Evolutionary conservation across 2,329 filamentous ascomycete species (phyloP).

Genomic region (Fusarium acutatum): DNA sequence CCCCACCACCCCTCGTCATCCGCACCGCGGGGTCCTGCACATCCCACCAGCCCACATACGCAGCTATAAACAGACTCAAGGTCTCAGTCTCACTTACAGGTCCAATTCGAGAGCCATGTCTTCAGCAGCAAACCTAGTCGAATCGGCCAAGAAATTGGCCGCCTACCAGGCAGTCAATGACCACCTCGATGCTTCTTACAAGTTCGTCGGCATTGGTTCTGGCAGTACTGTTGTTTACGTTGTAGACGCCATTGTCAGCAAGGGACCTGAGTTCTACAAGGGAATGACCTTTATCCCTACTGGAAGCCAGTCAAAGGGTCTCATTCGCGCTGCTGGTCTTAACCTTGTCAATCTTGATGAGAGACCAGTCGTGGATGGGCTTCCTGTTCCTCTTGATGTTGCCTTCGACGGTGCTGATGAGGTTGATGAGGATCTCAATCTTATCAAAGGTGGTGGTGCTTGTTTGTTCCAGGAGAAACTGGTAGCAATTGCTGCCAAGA

Average conservation of each 20-base stretch:
- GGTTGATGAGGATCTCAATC: conserved; percentile 92
- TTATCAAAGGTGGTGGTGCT: conserved; percentile 98
- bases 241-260: conserved; percentile 78
- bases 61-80: conserved; percentile 17
- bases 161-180: conserved; percentile 78
- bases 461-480: conserved; percentile 98
- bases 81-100: conserved; percentile 17
- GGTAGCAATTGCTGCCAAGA: conserved; percentile 82
- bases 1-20: conserved; percentile 27
- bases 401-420: conserved; percentile 98
- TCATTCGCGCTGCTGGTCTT: conserved; percentile 83
- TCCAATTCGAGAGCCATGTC: conserved; percentile 46
- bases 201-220: conserved; percentile 80
- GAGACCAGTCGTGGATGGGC: conserved; percentile 60
- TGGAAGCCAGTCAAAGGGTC: conserved; percentile 86
- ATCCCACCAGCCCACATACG: conserved; percentile 21
- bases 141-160: conserved; percentile 78
- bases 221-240: conserved; percentile 86
- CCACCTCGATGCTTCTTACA: conserved; percentile 70
- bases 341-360: conserved; percentile 81
- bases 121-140: conserved; percentile 59
- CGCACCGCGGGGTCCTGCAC: conserved; percentile 28
- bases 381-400: conserved; percentile 74
- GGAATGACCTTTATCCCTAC: conserved; percentile 90
- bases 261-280: conserved; percentile 61